Evolutionary conservation across 192 early-diverging fungal genomes (phyloP).

Genomic region (Allomyces macrogynus): DNA sequence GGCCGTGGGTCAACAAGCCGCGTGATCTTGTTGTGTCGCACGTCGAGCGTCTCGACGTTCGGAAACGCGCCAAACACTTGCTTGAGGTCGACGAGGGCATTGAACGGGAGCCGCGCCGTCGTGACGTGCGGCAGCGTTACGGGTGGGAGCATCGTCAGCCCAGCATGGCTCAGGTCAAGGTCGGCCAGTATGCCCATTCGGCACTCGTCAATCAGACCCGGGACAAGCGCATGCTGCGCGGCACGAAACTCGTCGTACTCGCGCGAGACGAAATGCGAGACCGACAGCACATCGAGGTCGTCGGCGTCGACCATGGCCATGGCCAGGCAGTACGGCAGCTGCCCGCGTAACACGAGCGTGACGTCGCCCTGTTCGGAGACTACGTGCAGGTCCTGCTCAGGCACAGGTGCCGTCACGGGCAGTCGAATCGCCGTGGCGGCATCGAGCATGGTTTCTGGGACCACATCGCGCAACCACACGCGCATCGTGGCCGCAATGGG

Average conservation of each 20-base stretch:
- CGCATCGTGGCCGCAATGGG: no score
- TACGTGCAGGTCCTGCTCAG: no score
- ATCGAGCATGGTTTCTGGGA: no score
- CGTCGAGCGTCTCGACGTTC: not conserved
- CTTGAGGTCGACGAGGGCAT: not conserved
- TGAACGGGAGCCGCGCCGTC: not conserved
- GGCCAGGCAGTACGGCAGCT: no score
- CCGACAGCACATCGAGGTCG: not conserved
- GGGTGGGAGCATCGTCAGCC: not conserved
- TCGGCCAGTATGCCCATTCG: not conserved
- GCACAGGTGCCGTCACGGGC: no score
- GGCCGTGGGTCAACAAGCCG: not conserved
- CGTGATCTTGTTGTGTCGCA: not conserved
- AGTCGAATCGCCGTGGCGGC: no score
- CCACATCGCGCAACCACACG: no score
- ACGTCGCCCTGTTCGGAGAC: no score
- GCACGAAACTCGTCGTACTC: not conserved
- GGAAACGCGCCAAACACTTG: not conserved
- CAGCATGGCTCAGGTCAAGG: not conserved
- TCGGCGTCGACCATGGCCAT: no score
- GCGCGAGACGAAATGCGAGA: not conserved
- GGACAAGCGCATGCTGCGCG: not conserved
- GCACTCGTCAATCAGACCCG: not conserved
- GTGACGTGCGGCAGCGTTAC: not conserved
- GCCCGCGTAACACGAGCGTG: no score